These are phyloP conservation scores for Closterium sp. DNA, from an alignment of 139 green algal species.

Conservation along the genomic window DNA sequence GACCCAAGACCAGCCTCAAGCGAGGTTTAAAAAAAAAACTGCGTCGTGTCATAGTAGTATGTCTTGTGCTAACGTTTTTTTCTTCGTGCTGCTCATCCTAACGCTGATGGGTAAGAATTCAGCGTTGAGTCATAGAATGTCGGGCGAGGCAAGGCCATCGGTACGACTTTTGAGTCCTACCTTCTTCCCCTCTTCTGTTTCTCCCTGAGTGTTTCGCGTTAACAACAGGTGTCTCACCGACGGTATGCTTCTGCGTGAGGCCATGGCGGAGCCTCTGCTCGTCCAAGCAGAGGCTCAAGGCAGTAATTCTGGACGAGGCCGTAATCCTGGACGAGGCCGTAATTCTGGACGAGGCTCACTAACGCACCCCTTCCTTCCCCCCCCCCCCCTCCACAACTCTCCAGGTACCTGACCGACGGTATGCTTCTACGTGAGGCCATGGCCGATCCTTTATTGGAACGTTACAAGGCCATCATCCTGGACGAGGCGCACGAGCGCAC, in stretches of 20 bases:
- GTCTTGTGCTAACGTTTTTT: too few species aligned
- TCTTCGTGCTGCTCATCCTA: too few species aligned
- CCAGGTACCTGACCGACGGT: constrained; percentile 61
- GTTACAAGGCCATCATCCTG: constrained; percentile 76
- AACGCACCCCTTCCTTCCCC: background rate
- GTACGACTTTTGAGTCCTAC: constrained; percentile 64
- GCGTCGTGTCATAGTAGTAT: too few species aligned
- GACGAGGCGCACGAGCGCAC: constrained; percentile 87
- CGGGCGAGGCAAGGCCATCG: constrained; percentile 8
- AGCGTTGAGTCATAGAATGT: too few species aligned
- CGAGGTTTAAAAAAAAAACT: too few species aligned
- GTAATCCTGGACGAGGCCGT: too few species aligned
- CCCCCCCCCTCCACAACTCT: background rate
- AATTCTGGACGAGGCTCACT: too few species aligned
- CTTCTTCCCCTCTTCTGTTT: background rate
- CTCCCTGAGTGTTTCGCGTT: background rate
- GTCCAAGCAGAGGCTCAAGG: constrained; percentile 60
- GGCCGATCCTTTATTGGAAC: constrained; percentile 59
- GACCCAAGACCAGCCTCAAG: background rate
- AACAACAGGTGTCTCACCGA: constrained; percentile 59
- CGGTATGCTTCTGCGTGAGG: constrained; percentile 65
- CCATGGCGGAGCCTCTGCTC: constrained; percentile 64
- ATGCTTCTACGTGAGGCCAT: constrained; percentile 68
- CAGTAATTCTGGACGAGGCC: constrained; percentile 83
- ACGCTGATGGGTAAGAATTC: too few species aligned